phyloP scores from a whole-genome alignment of 768 basidiomycete species.

The Trametes maxima region DNA sequence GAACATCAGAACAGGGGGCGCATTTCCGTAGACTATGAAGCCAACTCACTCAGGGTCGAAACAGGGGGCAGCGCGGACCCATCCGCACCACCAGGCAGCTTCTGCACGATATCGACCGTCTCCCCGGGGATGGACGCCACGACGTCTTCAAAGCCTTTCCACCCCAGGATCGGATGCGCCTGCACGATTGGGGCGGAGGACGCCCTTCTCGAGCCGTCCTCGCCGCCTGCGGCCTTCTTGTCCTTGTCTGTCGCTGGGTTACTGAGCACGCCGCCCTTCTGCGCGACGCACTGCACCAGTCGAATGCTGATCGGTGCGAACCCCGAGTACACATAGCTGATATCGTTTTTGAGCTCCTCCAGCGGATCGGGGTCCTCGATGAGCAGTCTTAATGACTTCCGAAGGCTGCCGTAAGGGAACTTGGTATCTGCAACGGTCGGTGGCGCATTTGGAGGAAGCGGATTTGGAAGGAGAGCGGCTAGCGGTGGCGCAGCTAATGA shows the following conservation, averaged over 20 bases:
- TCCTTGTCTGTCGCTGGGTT: constrained; percentile 69
- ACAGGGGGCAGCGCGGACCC: constrained; percentile 30
- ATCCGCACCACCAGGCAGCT: constrained; percentile 35
- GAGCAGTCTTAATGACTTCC: constrained; percentile 87
- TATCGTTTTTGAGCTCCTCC: constrained; percentile 89
- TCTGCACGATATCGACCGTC: constrained; percentile 76
- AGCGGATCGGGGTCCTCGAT: constrained; percentile 85
- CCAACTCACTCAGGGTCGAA: constrained; percentile 38
- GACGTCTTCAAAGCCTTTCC: constrained; percentile 97
- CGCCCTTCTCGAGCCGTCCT: constrained; percentile 40
- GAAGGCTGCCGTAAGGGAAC: constrained; percentile 70
- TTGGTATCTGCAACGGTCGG: constrained; percentile 48
- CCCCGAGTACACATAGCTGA: constrained; percentile 95
- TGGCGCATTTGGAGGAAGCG: constrained; percentile 55
- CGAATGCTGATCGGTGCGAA: constrained; percentile 93
- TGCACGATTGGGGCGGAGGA: constrained; percentile 56
- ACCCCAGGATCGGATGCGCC: constrained; percentile 92
- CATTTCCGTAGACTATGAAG: not conserved
- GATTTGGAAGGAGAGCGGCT: constrained; percentile 66
- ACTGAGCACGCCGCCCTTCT: constrained; percentile 87
- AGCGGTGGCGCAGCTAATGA: constrained; percentile 69
- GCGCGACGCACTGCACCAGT: constrained; percentile 89
- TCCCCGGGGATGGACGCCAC: constrained; percentile 80
- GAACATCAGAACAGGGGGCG: not conserved
- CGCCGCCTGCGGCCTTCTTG: constrained; percentile 43